phyloP scores from a whole-genome alignment of 768 basidiomycete species.

The Kwoniella dendrophila region DNA sequence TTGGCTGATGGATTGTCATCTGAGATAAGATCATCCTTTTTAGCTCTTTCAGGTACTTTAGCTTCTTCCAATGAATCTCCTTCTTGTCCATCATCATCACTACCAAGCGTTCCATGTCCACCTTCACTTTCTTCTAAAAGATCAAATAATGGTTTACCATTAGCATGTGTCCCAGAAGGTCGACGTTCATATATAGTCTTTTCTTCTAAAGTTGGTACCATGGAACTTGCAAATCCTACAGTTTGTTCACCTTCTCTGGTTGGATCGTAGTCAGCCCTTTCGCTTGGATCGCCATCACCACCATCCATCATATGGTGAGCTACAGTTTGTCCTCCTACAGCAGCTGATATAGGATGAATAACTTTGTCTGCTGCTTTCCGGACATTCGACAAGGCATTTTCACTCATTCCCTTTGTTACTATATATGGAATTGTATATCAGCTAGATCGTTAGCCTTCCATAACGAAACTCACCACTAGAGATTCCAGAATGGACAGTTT shows the following conservation, averaged over 20 bases:
- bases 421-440: not conserved
- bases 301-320: constrained; percentile 58
- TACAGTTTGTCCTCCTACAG: constrained; percentile 38
- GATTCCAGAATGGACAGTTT: constrained; percentile 43
- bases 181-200: constrained; percentile 63
- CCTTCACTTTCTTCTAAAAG: constrained; percentile 43
- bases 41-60: constrained; percentile 37
- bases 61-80: constrained; percentile 34
- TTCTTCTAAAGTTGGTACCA: constrained; percentile 73
- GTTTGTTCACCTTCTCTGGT: constrained; percentile 61
- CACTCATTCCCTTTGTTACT: constrained; percentile 55
- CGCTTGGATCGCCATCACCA: constrained; percentile 58
- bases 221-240: constrained; percentile 65
- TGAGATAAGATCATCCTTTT: constrained; percentile 51
- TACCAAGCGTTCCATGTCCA: constrained; percentile 6
- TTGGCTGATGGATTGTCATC: constrained; percentile 53
- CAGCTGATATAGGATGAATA: constrained; percentile 57
- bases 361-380: constrained; percentile 60
- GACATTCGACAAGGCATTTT: constrained; percentile 48
- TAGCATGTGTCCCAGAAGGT: constrained; percentile 54
- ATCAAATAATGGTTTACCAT: constrained; percentile 52
- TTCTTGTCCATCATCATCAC: constrained; percentile 2
- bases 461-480: constrained; percentile 40
- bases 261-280: constrained; percentile 63
- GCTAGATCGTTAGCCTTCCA: constrained; percentile 3